Percentiles rank a stretch among this genome's conserved stretches.
Conservation (phyloP, 1,139 yeast species). For the Pichiaceae sp. region DNA sequence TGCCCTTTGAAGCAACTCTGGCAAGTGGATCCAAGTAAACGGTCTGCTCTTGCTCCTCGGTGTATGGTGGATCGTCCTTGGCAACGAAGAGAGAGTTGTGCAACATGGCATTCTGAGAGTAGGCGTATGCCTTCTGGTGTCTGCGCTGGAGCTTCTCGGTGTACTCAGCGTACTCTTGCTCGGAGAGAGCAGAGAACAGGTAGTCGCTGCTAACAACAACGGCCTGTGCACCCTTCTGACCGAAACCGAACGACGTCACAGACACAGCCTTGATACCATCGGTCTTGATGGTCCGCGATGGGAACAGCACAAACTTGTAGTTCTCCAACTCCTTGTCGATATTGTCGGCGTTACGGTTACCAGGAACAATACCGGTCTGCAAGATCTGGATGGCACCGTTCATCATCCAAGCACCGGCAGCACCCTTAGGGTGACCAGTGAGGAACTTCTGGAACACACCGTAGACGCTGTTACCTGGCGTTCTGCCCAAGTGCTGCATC, state of each 20-base stretch:
- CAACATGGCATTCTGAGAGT: slow-evolving; percentile 92
- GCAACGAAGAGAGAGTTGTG: slow-evolving; percentile 88
- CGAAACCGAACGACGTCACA: slow-evolving; percentile 95
- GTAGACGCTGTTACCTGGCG: slow-evolving; percentile 94
- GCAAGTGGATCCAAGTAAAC: slow-evolving; percentile 97
- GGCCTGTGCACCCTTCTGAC: slow-evolving; percentile 99
- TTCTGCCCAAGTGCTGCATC: slow-evolving; percentile 93
- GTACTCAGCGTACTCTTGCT: slow-evolving; percentile 61
- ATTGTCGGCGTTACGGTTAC: slow-evolving; percentile 97
- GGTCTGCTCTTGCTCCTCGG: slow-evolving; percentile 74
- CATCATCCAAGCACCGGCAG: slow-evolving; percentile 99
- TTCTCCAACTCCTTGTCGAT: slow-evolving; percentile 77
- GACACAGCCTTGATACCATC: slow-evolving; percentile 98
- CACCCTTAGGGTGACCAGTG: slow-evolving; percentile 99
- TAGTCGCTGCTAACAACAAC: slow-evolving; percentile 88
- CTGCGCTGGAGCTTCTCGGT: slow-evolving; percentile 65
- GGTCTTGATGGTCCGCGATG: slow-evolving; percentile 87
- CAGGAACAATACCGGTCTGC: slow-evolving; percentile 92
- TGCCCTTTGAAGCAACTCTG: slow-evolving; percentile 51
- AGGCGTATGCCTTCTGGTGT: slow-evolving; percentile 87
- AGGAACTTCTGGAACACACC: slow-evolving; percentile 98
- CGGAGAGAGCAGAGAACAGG: slow-evolving; percentile 75
- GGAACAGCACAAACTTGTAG: slow-evolving; percentile 84
- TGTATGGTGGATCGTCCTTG: slow-evolving; percentile 89
- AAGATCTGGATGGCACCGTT: slow-evolving; percentile 95